Evolutionary conservation across 306 rosid species (phyloP), one percentile per base, ranked within the genome.

Genomic region (Ammopiptanthus mongolicus): DNA sequence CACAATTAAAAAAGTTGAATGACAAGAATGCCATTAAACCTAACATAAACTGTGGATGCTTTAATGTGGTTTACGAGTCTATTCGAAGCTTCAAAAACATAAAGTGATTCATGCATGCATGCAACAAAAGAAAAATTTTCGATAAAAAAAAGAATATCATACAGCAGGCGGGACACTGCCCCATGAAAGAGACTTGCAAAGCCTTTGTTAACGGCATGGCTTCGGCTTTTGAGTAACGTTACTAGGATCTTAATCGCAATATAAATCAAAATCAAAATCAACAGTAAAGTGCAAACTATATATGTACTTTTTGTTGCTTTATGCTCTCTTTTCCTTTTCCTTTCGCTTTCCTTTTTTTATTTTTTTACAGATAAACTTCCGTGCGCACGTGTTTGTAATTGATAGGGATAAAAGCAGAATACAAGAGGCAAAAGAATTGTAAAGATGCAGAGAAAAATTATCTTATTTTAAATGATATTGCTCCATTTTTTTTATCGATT

Each of bases 121-220:
- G 59, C 69, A 80, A 72, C 78, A 63, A 65, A n/a, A n/a, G n/a
- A n/a, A n/a, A n/a, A n/a, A n/a, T n/a, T n/a, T n/a, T n/a, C n/a
- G n/a, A n/a, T n/a, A n/a, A n/a, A n/a, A n/a, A n/a, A n/a, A n/a
- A n/a, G n/a, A n/a, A 23, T 23, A 23, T 23, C 2, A 25, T 25
- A 25, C 3, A 0, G 39, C 36, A 37, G 56, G 74, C 65, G 83
- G 79, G 79, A 14, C 55, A 57, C 73, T 21, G 67, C 68, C 4
- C 15, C 17, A 10, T 44, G 69, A 79, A 64, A 79, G 69, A 28
- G 83, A 79, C 69, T 46, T 13, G 46, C 60, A 46, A 56, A 65
- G 28, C 74, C 75, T 48, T 56, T 65, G 63, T 64, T 63, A 71
- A 79, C 67, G 83, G 78, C 83, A 62, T 52, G 12, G 42, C 58